Base-by-base conservation (phyloP, 768 basidiomycete species). In the Xerocomus spinulosus region DNA sequence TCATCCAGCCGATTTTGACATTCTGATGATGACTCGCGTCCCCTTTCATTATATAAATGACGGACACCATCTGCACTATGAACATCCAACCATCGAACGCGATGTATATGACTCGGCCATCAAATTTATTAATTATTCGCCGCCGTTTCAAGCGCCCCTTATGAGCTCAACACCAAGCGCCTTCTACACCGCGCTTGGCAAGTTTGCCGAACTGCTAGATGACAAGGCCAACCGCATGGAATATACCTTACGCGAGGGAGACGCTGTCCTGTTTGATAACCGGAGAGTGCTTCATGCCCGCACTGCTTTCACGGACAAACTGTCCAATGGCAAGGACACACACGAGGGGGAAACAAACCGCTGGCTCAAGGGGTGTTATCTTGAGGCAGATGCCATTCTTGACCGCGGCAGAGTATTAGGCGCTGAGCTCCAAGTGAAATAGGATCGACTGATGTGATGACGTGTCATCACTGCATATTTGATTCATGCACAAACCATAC, bases 21-120 rank as follows among this genome's bases (percentile, higher is more conserved):
- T 75, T 18, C 79, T 97, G n/a, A 60, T 77, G 0, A 65, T 64
- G 24, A 82, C 78, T 0, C 83, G 75, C 0, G 85, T 97, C n/a
- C 75, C 79, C 1, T 98, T 93, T 69, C 87, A 92, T 57, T 99
- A 97, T 68, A 76, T 89, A 61, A 94, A 93, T 59, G 90, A 91
- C 56, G 85, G 84, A 1, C 88, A 97, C 57, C 87, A 90, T 63
- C 75, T 93, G 5, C 80, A 85, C 54, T 64, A 74, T 45, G 65
- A 74, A 18, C 92, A 92, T 60, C 81, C 83, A 1, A 87, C 90
- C 3, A 84, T 96, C 61, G 78, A 88, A 54, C 73, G 92, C 37
- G 69, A 71, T 14, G 44, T 51, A 4, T 49, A 46, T 1, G 50
- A 47, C 26, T 60, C 58, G 9, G 47, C 59, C 9, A 76, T 95